Evolutionary conservation across 345 rosid genomes (phyloP).

Genomic region (Heritiera littoralis): DNA sequence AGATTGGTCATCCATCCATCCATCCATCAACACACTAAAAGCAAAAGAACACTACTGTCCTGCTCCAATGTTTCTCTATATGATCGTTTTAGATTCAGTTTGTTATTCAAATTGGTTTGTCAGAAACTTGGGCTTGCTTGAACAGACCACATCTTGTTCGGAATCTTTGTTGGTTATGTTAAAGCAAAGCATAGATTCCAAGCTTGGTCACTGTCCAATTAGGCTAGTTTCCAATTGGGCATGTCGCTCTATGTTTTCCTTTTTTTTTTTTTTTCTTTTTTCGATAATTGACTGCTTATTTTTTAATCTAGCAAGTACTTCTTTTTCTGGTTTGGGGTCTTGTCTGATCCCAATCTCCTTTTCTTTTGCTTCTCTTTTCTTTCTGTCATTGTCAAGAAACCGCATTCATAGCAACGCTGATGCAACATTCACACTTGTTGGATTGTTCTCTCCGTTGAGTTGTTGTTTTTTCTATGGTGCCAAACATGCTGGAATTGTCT

Average conservation of each 20-base stretch:
- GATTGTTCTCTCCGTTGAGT: neutral
- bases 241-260: conserved; percentile 28
- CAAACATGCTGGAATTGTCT: conserved; percentile 11
- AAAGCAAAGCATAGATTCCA: conserved; percentile 26
- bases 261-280: conserved; percentile 30
- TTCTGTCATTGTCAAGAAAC: conserved; percentile 39
- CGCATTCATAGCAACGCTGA: conserved; percentile 8
- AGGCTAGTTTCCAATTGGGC: neutral
- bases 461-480: conserved; percentile 13
- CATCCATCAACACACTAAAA: neutral
- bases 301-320: neutral
- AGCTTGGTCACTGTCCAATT: conserved; percentile 21
- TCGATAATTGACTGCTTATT: conserved; percentile 30
- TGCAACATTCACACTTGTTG: neutral
- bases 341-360: conserved; percentile 64
- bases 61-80: conserved; percentile 4
- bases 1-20: conserved; percentile 12
- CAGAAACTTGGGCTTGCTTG: conserved; percentile 43
- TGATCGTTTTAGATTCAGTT: neutral
- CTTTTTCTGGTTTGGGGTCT: conserved; percentile 7
- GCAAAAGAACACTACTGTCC: neutral
- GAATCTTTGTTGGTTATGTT: conserved; percentile 21
- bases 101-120: conserved; percentile 14
- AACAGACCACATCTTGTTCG: conserved; percentile 4
- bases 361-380: conserved; percentile 23